Conservation (phyloP, 768 basidiomycete genomes). For the Royoungia palumana region DNA sequence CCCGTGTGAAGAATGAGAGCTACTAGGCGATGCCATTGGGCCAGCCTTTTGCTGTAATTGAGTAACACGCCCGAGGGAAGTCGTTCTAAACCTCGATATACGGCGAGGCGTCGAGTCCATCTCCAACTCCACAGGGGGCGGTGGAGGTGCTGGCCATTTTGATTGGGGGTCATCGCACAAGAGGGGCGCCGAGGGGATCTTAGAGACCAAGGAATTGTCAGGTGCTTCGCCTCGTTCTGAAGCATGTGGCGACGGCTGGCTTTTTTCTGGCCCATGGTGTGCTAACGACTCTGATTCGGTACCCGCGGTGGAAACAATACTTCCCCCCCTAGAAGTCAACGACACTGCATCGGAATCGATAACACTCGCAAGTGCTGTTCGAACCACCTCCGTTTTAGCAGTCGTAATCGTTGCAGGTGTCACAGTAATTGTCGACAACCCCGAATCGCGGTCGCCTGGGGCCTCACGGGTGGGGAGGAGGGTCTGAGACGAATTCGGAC, state of each 20-base stretch:
- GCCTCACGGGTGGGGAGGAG: slow-evolving; percentile 12
- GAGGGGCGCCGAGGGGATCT: slow-evolving; percentile 15
- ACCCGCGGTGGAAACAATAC: slow-evolving; percentile 9
- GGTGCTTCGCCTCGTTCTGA: slow-evolving; percentile 12
- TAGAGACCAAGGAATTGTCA: slow-evolving; percentile 13
- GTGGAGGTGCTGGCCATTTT: slow-evolving; percentile 32
- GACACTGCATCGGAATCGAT: slow-evolving; percentile 34
- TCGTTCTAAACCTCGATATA: slow-evolving; percentile 26
- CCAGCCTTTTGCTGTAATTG: slow-evolving; percentile 20
- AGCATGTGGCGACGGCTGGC: slow-evolving; percentile 1
- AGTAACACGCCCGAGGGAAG: slow-evolving; percentile 27
- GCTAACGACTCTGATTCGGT: slow-evolving; percentile 1
- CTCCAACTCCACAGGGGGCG: slow-evolving; percentile 26
- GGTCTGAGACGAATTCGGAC: slow-evolving; percentile 19
- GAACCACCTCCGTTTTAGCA: slow-evolving; percentile 46
- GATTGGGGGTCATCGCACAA: slow-evolving; percentile 19
- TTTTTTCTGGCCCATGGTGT: not conserved
- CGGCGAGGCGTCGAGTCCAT: slow-evolving; percentile 25
- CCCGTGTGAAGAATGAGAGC: slow-evolving; percentile 39
- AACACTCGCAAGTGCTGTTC: slow-evolving; percentile 52
- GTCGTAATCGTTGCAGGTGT: slow-evolving; percentile 41
- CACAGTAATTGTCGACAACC: slow-evolving; percentile 43
- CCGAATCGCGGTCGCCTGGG: slow-evolving; percentile 30
- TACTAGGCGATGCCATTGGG: slow-evolving; percentile 43
- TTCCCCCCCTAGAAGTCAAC: slow-evolving; percentile 12